A percentile compares a stretch with the other conserved stretches of the same genome.
Evolutionary conservation across 371 early-diverging fungal genomes (phyloP).

Genomic region (Zychaea mexicana): DNA sequence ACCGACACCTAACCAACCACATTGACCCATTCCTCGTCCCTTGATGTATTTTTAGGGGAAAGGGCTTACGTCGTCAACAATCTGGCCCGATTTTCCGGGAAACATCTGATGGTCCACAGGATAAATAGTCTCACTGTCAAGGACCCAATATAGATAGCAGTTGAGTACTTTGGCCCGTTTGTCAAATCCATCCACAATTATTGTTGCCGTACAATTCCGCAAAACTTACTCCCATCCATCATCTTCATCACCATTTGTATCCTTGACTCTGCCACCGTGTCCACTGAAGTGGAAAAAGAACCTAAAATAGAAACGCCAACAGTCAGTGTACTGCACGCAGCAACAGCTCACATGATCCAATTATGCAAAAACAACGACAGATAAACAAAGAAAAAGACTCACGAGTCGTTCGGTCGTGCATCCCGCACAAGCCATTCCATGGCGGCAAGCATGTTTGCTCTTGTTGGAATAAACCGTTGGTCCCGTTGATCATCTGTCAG

Average conservation of each 20-base stretch:
- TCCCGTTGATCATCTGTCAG: slow-evolving; percentile 87
- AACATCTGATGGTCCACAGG: slow-evolving; percentile 79
- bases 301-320: slow-evolving; percentile 22
- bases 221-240: slow-evolving; percentile 62
- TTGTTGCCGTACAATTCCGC: no score
- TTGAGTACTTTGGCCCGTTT: not conserved
- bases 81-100: slow-evolving; percentile 66
- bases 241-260: slow-evolving; percentile 80
- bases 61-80: slow-evolving; percentile 76
- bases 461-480: slow-evolving; percentile 73
- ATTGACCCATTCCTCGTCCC: not conserved
- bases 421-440: slow-evolving; percentile 86
- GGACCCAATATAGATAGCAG: not conserved
- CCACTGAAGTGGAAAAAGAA: slow-evolving; percentile 91
- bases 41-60: not conserved
- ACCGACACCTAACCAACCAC: not conserved
- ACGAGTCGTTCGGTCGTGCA: slow-evolving; percentile 84
- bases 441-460: slow-evolving; percentile 68
- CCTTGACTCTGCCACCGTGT: slow-evolving; percentile 79
- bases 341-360: not conserved
- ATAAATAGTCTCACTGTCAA: slow-evolving; percentile 48
- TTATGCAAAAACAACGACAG: not conserved
- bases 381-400: slow-evolving; percentile 20
- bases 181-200: no score
- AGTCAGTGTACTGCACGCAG: not conserved